Evolutionary conservation across 805 yeast genomes (phyloP), one percentile per base, ranked within the genome.

Genomic region (Candida adriatica): DNA sequence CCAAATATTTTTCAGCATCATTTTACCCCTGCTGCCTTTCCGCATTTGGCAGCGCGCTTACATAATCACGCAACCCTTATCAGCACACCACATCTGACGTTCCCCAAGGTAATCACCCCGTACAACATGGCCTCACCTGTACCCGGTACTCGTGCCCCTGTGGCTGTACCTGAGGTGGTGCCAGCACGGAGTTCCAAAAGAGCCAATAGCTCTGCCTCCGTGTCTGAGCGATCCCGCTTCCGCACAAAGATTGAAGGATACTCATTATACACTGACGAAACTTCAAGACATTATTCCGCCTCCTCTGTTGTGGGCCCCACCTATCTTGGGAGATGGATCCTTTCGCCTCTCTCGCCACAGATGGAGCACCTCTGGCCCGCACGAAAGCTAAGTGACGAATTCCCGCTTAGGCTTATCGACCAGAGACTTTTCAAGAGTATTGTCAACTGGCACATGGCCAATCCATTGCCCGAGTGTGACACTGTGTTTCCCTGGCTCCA

Each of bases 401-500:
- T 43, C 29, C 50, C 51, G 2, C 34, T 49, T 14, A 44, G 40
- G 18, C 19, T 45, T 13, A 46, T 51, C 9, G 29, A 30, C 11
- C 49, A 45, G 20, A 22, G 18, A 3, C 46, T 48, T 15, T 32
- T 45, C 33, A 43, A 37, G 17, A 20, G 38, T 4, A 26, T 49
- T 3, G 34, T 40, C 24, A 39, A 45, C 20, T 36, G 39, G 40
- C 48, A 51, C 31, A 45, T 46, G 25, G 38, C 45, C 3, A 42
- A 43, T 19, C 59, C 62, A 3, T 49, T 79, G 24, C 95, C 96
- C 0, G 71, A 70, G 4, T 79, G 88, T 13, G 69, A 65, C 16
- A 49, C 49, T 8, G 73, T 88, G 68, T 88, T 87, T 46, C 96
- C 96, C 1, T 87, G 96, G 96, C 62, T 85, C 16, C 95, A 88